A percentile compares a stretch with the other conserved stretches of the same genome.
These are phyloP conservation scores for Diaporthe sp. DNA, from an alignment of 2,329 filamentous ascomycete species.

Conservation along the genomic window DNA sequence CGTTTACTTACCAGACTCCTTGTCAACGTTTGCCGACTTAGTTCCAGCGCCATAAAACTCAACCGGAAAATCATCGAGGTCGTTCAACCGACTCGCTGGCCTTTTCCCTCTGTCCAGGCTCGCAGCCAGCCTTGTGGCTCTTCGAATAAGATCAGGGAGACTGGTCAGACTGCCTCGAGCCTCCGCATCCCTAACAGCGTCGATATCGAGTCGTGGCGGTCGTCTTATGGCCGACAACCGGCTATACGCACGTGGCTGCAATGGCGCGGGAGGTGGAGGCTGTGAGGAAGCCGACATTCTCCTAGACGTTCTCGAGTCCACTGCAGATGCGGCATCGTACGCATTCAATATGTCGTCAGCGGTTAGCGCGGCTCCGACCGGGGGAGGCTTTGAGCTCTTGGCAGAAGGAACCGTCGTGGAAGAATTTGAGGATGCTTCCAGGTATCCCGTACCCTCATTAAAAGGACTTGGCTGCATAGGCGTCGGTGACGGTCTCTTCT, in stretches of 20 bases:
- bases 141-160: conserved; percentile 88
- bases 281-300: conserved; percentile 45
- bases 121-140: conserved; percentile 87
- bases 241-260: conserved; percentile 53
- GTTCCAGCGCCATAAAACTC: conserved; percentile 56
- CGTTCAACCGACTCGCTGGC: conserved; percentile 71
- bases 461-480: conserved; percentile 58
- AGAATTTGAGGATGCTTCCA: conserved; percentile 63
- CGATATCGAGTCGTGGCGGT: conserved; percentile 85
- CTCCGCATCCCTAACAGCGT: conserved; percentile 85
- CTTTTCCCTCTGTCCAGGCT: conserved; percentile 87
- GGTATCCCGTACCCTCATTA: conserved; percentile 59
- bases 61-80: conserved; percentile 65
- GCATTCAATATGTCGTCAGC: conserved; percentile 65
- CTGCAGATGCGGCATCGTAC: conserved; percentile 63
- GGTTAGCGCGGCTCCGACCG: conserved; percentile 50
- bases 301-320: conserved; percentile 54
- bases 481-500: conserved; percentile 53
- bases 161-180: conserved; percentile 91
- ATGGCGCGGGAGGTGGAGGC: conserved; percentile 44
- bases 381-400: conserved; percentile 44
- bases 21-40: conserved; percentile 51
- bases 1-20: conserved; percentile 56
- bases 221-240: conserved; percentile 69
- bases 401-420: conserved; percentile 57